A percentile compares a stretch with the other conserved stretches of the same genome.
Evolutionary conservation across 306 rosid genomes (phyloP).

Genomic region (Echinosophora koreensis): DNA sequence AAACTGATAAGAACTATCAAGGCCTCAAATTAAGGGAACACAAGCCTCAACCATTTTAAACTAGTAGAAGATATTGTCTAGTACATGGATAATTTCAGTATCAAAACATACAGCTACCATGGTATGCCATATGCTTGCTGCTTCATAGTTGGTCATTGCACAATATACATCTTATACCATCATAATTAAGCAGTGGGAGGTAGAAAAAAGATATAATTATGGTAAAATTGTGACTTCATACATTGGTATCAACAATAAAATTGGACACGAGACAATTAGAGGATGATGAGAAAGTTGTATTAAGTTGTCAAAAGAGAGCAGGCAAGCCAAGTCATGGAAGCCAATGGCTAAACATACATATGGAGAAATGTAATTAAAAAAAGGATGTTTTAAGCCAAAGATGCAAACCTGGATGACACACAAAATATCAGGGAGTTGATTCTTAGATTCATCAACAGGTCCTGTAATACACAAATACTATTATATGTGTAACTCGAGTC

Average conservation of each 20-base stretch:
- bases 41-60: conserved; percentile 17
- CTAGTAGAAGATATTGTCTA: neutral
- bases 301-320: conserved; percentile 31
- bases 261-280: neutral
- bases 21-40: neutral
- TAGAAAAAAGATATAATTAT: neutral
- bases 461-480: conserved; percentile 62
- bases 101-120: conserved; percentile 2
- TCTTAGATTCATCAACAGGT: conserved; percentile 90
- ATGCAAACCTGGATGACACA: conserved; percentile 92
- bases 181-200: conserved; percentile 6
- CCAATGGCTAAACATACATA: conserved; percentile 12
- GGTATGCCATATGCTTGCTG: conserved; percentile 8
- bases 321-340: neutral
- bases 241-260: conserved; percentile 2
- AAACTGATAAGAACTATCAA: neutral
- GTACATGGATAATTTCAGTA: neutral
- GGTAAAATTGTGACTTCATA: neutral
- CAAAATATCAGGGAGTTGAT: conserved; percentile 97
- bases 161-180: neutral
- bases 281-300: conserved; percentile 22
- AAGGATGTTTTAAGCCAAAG: conserved; percentile 31
- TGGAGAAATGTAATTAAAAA: conserved; percentile 1
- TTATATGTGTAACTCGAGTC: conserved; percentile 38
- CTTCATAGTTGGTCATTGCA: conserved; percentile 16